phyloP scores from a whole-genome alignment of 208 protist species.

The Leishmania gerbilli region DNA sequence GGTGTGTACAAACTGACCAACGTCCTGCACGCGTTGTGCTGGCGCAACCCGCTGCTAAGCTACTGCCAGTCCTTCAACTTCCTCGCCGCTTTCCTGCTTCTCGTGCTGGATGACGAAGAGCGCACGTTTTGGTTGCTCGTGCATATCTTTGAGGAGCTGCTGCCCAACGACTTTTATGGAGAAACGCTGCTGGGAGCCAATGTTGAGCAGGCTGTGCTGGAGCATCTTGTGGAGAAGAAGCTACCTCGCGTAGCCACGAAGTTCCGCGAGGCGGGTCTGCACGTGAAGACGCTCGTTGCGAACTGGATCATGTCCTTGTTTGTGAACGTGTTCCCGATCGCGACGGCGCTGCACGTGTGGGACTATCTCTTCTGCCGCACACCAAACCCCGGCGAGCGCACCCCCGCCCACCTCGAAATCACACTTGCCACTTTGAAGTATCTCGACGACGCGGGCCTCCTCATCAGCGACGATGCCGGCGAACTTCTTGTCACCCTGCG shows the following conservation, averaged over 20 bases:
- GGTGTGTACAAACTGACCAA: constrained; percentile 61
- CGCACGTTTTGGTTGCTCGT: constrained; percentile 60
- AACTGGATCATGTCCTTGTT: constrained; percentile 77
- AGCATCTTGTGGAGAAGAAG: constrained; percentile 33
- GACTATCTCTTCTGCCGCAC: constrained; percentile 58
- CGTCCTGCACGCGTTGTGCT: constrained; percentile 77
- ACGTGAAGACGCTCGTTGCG: constrained; percentile 55
- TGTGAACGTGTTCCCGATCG: constrained; percentile 58
- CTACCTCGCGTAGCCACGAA: constrained; percentile 52
- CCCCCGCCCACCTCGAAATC: constrained; percentile 49
- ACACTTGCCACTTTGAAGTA: constrained; percentile 55
- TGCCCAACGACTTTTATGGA: constrained; percentile 79
- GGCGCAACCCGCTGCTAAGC: constrained; percentile 75
- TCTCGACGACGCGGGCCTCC: constrained; percentile 33
- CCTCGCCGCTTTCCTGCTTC: constrained; percentile 55
- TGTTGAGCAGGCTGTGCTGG: constrained; percentile 67
- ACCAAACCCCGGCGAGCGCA: constrained; percentile 17
- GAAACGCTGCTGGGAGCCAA: constrained; percentile 61
- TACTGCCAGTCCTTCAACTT: constrained; percentile 88
- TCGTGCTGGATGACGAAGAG: constrained; percentile 77
- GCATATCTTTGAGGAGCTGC: constrained; percentile 58
- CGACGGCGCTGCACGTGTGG: constrained; percentile 63
- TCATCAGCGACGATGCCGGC: constrained; percentile 31
- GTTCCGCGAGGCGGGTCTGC: constrained; percentile 38
- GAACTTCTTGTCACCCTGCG: constrained; percentile 42